Evolutionary conservation across 371 early-diverging fungal genomes (phyloP), one percentile per base, ranked within the genome.

Genomic region (Quaeritorhiza haematococci): DNA sequence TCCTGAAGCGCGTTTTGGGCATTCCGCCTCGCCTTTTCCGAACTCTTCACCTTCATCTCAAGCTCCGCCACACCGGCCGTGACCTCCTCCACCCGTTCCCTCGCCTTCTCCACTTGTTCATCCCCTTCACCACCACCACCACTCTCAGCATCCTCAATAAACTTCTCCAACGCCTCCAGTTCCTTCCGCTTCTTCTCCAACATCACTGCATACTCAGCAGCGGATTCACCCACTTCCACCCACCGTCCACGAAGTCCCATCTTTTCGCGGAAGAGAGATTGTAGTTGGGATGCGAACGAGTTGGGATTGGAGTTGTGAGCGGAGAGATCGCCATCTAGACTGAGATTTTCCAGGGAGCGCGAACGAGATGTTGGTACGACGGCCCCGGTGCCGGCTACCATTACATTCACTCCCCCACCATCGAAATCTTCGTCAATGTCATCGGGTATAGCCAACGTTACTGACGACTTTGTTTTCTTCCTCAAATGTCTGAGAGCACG

Each of bases 221-320:
- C n/a, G n/a, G n/a, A n/a, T n/a, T n/a, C n/a, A n/a, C n/a, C n/a
- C n/a, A n/a, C n/a, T n/a, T n/a, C n/a, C n/a, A n/a, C n/a, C n/a
- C n/a, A n/a, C n/a, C n/a, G n/a, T n/a, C n/a, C n/a, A n/a, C n/a
- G n/a, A n/a, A n/a, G n/a, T n/a, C n/a, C n/a, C n/a, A n/a, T n/a
- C n/a, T n/a, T n/a, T n/a, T n/a, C n/a, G n/a, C n/a, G n/a, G 54
- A 6, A 50, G 61, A 66, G 8, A 51, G 34, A 34, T 34, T 54
- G 49, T 4, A 58, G 17, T 24, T 56, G 53, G n/a, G 45, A 44
- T 21, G 60, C n/a, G 61, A 60, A 48, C 15, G 58, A 53, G 32
- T 48, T 47, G 38, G 38, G 38, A 13, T 38, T 38, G 13, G 10
- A 19, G 10, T 38, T 38, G 38, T 13, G 13, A 19, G 19, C 19